Base-by-base conservation (phyloP, 805 yeast species). In the Myxozyma neotropica region DNA sequence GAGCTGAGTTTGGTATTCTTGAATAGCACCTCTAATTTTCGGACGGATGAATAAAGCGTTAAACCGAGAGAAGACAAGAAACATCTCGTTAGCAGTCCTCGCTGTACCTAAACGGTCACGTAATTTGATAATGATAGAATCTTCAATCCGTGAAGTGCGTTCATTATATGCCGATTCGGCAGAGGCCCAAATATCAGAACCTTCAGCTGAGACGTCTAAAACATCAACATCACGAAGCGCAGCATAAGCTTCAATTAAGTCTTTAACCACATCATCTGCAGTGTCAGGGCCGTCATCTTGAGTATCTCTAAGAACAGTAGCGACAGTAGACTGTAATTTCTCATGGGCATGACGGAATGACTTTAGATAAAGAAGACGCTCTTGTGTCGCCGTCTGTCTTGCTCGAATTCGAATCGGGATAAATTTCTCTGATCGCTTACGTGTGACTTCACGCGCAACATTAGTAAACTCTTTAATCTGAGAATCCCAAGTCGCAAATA, bases 361-460 rank as follows among this genome's bases (percentile, higher is more conserved):
- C 3, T 67, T 68, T 1, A 86, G 63, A 33, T 77, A 75, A 0
- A 72, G 74, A 0, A 86, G 53, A 31, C 84, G 73, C 0, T 79
- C 80, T 58, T 74, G 77, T 0, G 81, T 70, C 12, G 61, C 63
- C 0, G 55, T 42, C 43, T 77, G 80, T 1, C 79, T 74, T 7
- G 83, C 78, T n/a, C 75, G 75, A 8, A 90, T 77, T 58, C 84
- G 82, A 21, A 89, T 81, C 23, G 85, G 80, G 13, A 86, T 79
- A 68, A 87, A 86, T 59, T 83, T 84, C 55, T 88, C 93, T 7
- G 84, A 83, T 44, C 94, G 74, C 67, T 85, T 88, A 63, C 97
- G 77, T 42, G 88, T 76, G 2, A 88, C 72, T 60, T 92, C 97
- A 57, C 97, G 80, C 0, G 89, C 82, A 44, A 87, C 69, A 53